phyloP scores from a whole-genome alignment of 2,329 filamentous ascomycete species.

The Fusarium transvaalense region DNA sequence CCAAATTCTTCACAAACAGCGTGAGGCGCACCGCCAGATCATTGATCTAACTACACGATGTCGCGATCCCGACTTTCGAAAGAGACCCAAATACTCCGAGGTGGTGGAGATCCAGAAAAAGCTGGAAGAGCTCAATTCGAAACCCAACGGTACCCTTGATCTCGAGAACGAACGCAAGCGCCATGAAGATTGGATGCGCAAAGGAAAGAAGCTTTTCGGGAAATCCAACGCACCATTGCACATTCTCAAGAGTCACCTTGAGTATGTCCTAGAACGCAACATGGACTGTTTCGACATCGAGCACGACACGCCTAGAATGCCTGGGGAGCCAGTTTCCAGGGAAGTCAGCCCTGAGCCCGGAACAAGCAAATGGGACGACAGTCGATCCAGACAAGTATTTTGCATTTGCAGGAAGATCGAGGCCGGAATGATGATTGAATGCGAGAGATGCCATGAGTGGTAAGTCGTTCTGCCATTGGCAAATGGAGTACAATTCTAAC shows the following conservation, averaged over 20 bases:
- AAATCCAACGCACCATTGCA: constrained; percentile 98
- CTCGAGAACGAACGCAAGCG: constrained; percentile 94
- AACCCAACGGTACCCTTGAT: constrained; percentile 90
- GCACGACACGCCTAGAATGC: constrained; percentile 85
- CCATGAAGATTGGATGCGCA: constrained; percentile 99
- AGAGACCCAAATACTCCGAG: constrained; percentile 88
- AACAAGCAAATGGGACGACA: constrained; percentile 69
- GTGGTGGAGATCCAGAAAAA: constrained; percentile 91
- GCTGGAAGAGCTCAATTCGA: constrained; percentile 89
- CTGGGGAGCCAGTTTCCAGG: constrained; percentile 90
- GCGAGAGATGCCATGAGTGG: constrained; percentile 98
- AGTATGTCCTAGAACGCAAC: constrained; percentile 91
- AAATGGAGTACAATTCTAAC: constrained; percentile 5
- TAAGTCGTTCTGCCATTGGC: constrained; percentile 58
- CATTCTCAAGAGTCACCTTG: constrained; percentile 94
- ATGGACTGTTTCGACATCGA: constrained; percentile 89
- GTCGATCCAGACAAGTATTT: constrained; percentile 82
- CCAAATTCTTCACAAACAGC: constrained; percentile 93
- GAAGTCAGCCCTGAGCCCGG: constrained; percentile 74
- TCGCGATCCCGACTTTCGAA: constrained; percentile 78
- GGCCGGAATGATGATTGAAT: constrained; percentile 99
- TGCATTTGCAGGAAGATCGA: constrained; percentile 95
- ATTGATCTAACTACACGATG: constrained; percentile 83
- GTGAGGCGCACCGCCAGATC: constrained; percentile 92
- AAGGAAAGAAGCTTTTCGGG: constrained; percentile 96